Evolutionary conservation across 2,329 filamentous ascomycete genomes (phyloP), one percentile per base, ranked within the genome.

Genomic region (Sporothrix dimorphospora): DNA sequence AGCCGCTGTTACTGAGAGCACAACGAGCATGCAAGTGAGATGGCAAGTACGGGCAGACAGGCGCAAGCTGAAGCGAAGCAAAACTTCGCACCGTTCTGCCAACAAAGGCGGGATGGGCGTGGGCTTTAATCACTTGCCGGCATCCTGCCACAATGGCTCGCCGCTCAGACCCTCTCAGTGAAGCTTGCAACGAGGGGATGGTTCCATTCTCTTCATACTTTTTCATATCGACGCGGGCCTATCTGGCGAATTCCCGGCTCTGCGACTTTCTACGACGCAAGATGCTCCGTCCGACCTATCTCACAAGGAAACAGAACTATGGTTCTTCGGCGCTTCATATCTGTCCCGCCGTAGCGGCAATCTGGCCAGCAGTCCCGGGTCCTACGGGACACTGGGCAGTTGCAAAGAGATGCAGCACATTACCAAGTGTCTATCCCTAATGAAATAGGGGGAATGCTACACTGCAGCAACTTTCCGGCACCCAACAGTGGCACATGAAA

Each of bases 91-190:
- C 59, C 24, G 47, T 19, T 9, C 12, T 9, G 8, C 16, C 19
- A 21, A 9, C 63, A 67, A 45, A 67, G 24, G 4, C 63, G 63
- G 42, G 63, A 53, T 40, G n/a, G 27, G 65, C 14, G 42, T 68
- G 47, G 45, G 16, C 47, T n/a, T 47, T 27, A 34, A 69, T 69
- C 30, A 55, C 66, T 69, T 69, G 66, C 66, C 66, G 49, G 66
- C 65, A 40, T 69, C 49, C 4, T 42, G 16, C 30, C 66, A 24
- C 14, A 42, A 38, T 30, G 34, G 49, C 47, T 69, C 66, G 66
- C 49, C 66, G 66, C 66, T 69, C 66, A 42, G 66, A 51, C 66
- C 66, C 21, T 34, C 30, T 51, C 19, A n/a, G 65, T 51, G 30
- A 38, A 51, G 19, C n/a, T 11, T 27, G 14, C 24, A 55, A 57